These are phyloP conservation scores for Limnanthes douglasii DNA, from an alignment of 345 rosid species.

Conservation along the genomic window DNA sequence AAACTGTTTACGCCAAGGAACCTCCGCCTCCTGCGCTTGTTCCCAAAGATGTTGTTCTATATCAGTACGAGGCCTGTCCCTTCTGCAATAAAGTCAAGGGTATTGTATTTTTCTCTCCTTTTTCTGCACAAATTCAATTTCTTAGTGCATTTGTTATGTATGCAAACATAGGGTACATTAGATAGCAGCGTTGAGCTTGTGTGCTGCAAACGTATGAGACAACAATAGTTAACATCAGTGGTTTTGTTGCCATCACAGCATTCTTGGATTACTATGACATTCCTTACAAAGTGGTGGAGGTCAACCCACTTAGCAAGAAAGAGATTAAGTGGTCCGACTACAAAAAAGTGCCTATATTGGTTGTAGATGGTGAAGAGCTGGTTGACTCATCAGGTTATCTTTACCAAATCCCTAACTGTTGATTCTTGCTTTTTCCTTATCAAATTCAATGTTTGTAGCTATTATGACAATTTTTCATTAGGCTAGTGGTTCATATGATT, in stretches of 20 bases:
- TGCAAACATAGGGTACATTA: no score
- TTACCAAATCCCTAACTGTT: no score
- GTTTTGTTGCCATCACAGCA: constrained; percentile 14
- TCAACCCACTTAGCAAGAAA: constrained; percentile 54
- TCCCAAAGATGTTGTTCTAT: constrained; percentile 43
- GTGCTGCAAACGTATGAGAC: no score
- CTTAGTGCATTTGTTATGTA: neutral
- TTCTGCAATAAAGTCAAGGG: constrained; percentile 72
- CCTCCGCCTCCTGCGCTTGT: constrained; percentile 8
- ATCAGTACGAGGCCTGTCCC: constrained; percentile 75
- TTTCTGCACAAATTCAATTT: neutral
- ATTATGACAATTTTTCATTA: neutral
- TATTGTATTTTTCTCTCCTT: no score
- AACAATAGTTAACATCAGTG: neutral
- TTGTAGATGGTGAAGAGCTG: constrained; percentile 46
- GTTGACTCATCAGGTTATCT: constrained; percentile 58
- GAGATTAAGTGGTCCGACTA: constrained; percentile 76
- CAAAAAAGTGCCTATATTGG: constrained; percentile 64
- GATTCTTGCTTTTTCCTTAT: neutral
- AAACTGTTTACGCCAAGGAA: constrained; percentile 33
- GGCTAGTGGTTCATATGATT: neutral
- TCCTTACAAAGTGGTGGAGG: constrained; percentile 62
- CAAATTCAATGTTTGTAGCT: no score
- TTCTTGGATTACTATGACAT: constrained; percentile 55
- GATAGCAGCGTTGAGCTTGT: neutral